Conservation (phyloP, 345 rosid species). For the Trapa bicornis region DNA sequence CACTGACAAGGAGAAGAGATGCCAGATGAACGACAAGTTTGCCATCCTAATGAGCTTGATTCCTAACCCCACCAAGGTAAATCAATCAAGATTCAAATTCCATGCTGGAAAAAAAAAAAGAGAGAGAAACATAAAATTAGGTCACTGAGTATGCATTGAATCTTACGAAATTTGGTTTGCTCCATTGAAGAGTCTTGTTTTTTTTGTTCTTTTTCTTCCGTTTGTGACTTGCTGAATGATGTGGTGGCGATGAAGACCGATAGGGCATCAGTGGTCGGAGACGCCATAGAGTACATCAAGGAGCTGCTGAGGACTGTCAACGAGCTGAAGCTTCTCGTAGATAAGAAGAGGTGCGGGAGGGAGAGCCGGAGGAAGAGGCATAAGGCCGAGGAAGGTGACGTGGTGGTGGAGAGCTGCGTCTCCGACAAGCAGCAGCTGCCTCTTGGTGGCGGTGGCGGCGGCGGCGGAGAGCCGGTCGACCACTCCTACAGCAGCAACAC, state of each 20-base stretch:
- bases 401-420: neutral
- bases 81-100: neutral
- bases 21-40: slow-evolving; percentile 6
- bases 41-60: neutral
- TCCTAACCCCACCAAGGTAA: slow-evolving; percentile 8
- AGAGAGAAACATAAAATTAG: no score
- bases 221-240: neutral
- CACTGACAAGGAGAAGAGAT: slow-evolving; percentile 8
- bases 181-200: neutral
- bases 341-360: slow-evolving; percentile 53
- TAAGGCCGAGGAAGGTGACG: slow-evolving; percentile 24
- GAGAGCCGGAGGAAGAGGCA: slow-evolving; percentile 28
- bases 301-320: slow-evolving; percentile 50
- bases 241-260: slow-evolving; percentile 30
- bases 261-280: slow-evolving; percentile 71
- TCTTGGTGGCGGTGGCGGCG: no score
- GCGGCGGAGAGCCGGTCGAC: neutral
- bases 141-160: neutral
- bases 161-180: no score
- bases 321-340: slow-evolving; percentile 65
- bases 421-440: neutral
- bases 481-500: slow-evolving; percentile 38
- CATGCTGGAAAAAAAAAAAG: neutral
- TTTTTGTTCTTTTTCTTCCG: neutral
- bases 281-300: slow-evolving; percentile 65